Conservation (phyloP, 2,329 filamentous ascomycete genomes). For the Rhynchosporium agropyri region DNA sequence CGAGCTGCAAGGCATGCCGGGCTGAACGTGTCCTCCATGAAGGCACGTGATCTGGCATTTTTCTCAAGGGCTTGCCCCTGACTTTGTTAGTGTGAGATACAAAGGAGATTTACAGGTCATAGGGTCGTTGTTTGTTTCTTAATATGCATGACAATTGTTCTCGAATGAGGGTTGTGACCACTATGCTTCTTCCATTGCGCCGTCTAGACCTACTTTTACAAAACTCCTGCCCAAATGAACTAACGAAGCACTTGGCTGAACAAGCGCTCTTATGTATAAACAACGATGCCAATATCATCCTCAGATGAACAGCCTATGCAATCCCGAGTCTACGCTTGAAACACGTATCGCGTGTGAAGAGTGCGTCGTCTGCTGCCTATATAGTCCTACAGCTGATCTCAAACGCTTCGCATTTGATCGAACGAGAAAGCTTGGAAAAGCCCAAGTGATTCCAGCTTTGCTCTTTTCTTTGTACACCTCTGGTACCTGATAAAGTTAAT, state of each 20-base stretch:
- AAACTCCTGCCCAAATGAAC: constrained; percentile 34
- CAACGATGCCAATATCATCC: constrained; percentile 28
- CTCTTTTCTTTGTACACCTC: not conserved
- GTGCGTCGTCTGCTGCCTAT: constrained; percentile 18
- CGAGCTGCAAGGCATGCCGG: constrained; percentile 7
- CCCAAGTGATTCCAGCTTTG: not conserved
- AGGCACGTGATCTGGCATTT: constrained; percentile 20
- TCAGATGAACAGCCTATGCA: constrained; percentile 30
- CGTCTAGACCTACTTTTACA: constrained; percentile 36
- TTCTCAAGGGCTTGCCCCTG: constrained; percentile 7
- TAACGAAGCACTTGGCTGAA: constrained; percentile 26
- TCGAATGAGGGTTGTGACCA: not conserved
- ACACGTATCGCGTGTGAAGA: constrained; percentile 10
- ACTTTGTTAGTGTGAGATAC: not conserved
- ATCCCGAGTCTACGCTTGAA: constrained; percentile 20
- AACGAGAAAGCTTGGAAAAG: not conserved
- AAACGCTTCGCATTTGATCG: not conserved
- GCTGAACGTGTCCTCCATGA: constrained; percentile 5
- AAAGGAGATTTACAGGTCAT: not conserved
- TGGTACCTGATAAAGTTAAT: constrained; percentile 1
- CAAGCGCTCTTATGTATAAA: constrained; percentile 27
- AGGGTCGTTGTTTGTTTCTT: not conserved
- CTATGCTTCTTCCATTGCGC: constrained; percentile 18
- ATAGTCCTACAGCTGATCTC: constrained; percentile 21
- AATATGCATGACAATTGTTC: not conserved